phyloP scores from a whole-genome alignment of 805 yeast genomes.

The Wickerhamomyces canadensis region DNA sequence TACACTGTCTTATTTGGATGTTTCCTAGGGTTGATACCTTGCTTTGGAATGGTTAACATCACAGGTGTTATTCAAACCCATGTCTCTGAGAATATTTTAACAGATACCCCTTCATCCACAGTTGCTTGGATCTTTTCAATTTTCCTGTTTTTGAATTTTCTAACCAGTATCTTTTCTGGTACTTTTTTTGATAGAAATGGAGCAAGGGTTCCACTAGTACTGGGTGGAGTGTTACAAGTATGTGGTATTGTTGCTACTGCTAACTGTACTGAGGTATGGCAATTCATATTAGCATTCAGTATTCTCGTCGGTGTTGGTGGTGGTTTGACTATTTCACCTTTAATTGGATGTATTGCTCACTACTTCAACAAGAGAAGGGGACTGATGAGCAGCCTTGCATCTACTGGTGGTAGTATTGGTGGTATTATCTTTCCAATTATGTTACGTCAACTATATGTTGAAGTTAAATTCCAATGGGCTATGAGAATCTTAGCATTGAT shows the following conservation, averaged over 20 bases:
- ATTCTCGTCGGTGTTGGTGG: constrained; percentile 51
- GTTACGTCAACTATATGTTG: constrained; percentile 38
- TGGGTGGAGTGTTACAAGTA: constrained; percentile 37
- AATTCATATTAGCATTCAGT: constrained; percentile 54
- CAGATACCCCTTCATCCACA: constrained; percentile 36
- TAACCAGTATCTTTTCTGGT: constrained; percentile 48
- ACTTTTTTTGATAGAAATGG: constrained; percentile 54
- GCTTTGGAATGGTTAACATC: constrained; percentile 52
- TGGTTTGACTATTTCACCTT: constrained; percentile 51
- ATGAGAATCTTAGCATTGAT: constrained; percentile 45
- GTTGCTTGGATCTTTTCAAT: constrained; percentile 65
- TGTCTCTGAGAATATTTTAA: constrained; percentile 49
- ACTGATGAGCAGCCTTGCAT: constrained; percentile 41
- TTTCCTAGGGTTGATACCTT: constrained; percentile 48
- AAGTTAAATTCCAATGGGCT: constrained; percentile 53
- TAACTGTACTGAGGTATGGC: constrained; percentile 45
- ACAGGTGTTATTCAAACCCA: constrained; percentile 61
- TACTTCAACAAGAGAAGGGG: constrained; percentile 60
- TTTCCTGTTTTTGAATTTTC: constrained; percentile 42
- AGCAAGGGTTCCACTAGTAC: constrained; percentile 33
- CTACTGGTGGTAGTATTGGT: constrained; percentile 49
- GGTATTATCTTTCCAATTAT: constrained; percentile 50
- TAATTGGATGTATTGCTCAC: constrained; percentile 55
- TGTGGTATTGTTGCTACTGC: constrained; percentile 50
- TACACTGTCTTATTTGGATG: constrained; percentile 53